Percentiles rank a stretch among this genome's conserved stretches.
phyloP scores from a whole-genome alignment of 805 yeast species.

The Candida sithepensis region DNA sequence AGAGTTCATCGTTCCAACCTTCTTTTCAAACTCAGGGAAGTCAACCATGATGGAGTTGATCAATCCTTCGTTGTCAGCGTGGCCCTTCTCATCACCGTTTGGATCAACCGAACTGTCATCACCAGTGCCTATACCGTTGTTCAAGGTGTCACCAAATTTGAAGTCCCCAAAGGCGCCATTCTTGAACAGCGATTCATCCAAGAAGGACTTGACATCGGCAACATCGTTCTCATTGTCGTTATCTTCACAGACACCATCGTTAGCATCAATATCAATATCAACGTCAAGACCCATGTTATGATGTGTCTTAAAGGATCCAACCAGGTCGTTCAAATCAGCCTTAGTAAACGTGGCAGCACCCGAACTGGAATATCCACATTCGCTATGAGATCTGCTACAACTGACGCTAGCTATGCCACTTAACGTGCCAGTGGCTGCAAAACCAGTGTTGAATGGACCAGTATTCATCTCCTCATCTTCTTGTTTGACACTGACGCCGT shows the following conservation, averaged over 20 bases:
- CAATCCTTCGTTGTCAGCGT: neutral
- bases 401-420: neutral
- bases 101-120: neutral
- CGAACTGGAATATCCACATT: constrained; percentile 8
- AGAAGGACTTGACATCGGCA: constrained; percentile 2
- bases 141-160: neutral
- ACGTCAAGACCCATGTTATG: neutral
- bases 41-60: neutral
- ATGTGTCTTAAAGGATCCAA: neutral
- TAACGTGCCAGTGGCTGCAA: neutral
- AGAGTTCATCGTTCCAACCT: neutral
- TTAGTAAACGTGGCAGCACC: neutral
- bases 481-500: constrained; percentile 2
- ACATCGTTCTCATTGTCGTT: neutral
- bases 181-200: constrained; percentile 12
- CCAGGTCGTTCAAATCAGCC: neutral
- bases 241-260: neutral
- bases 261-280: neutral
- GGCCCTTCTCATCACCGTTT: neutral
- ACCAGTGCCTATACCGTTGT: neutral
- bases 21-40: neutral
- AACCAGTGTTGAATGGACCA: constrained; percentile 8
- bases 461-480: constrained; percentile 11
- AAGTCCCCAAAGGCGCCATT: constrained; percentile 2
- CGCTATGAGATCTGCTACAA: constrained; percentile 15